phyloP scores from a whole-genome alignment of 2,329 filamentous ascomycete species.

The Capronia coronata region DNA sequence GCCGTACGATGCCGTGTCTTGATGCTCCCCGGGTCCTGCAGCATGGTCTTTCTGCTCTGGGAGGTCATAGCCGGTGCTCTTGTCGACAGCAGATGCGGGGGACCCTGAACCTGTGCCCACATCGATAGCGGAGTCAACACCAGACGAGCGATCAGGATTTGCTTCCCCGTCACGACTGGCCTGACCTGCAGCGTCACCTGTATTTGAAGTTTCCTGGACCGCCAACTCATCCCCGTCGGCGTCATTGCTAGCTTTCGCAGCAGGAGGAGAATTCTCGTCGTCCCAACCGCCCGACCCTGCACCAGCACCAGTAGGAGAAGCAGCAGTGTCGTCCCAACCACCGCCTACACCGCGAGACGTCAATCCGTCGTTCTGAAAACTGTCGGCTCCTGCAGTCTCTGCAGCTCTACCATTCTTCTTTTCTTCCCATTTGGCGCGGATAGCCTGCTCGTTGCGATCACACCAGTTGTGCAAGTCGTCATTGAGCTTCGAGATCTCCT shows the following conservation, averaged over 20 bases:
- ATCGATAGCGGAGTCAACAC: slow-evolving; percentile 7
- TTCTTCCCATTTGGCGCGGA: slow-evolving; percentile 20
- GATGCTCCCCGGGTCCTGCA: background rate
- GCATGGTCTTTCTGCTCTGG: background rate
- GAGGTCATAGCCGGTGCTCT: background rate
- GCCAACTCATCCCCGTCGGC: background rate
- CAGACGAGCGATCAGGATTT: background rate
- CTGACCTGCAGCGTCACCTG: background rate
- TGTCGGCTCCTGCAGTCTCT: background rate
- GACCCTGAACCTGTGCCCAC: background rate
- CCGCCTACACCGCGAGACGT: background rate
- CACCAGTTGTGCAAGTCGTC: slow-evolving; percentile 21
- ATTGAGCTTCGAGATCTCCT: slow-evolving; percentile 15
- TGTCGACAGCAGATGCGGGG: background rate
- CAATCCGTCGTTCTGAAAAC: background rate
- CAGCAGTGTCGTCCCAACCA: background rate
- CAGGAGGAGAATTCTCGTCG: background rate
- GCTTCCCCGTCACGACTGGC: background rate
- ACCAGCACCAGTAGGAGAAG: too few species aligned
- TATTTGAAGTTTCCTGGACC: slow-evolving; percentile 1
- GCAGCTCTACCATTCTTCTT: slow-evolving; percentile 11
- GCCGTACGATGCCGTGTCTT: background rate
- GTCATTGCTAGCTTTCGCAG: background rate
- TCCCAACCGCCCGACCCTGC: background rate
- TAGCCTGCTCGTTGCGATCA: slow-evolving; percentile 16